Evolutionary conservation across 345 rosid genomes (phyloP).

Genomic region (Adansonia digitata): DNA sequence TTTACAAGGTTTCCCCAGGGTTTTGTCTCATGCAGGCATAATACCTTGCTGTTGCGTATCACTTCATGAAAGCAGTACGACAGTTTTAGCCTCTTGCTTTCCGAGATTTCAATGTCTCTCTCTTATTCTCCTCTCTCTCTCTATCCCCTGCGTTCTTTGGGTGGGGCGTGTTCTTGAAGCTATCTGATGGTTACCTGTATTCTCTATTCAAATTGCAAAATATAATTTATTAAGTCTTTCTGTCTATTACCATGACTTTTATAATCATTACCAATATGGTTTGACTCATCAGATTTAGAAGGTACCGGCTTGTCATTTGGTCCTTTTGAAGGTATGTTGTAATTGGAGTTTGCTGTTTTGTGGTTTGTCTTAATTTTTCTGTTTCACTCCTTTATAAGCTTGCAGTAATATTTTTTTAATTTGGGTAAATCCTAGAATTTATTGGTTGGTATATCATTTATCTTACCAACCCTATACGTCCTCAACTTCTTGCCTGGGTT

Average conservation of each 20-base stretch:
- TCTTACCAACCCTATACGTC: background rate
- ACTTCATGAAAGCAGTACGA: background rate
- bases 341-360: slow-evolving; percentile 15
- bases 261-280: slow-evolving; percentile 6
- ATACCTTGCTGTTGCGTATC: background rate
- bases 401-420: background rate
- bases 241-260: background rate
- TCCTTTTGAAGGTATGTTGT: slow-evolving; percentile 80
- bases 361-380: slow-evolving; percentile 10
- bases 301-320: slow-evolving; percentile 81
- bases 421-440: background rate
- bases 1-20: background rate
- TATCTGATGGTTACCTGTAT: too few relatives aligned
- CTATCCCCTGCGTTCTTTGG: too few relatives aligned
- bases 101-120: background rate
- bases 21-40: background rate
- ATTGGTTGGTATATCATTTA: background rate
- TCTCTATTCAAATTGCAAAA: background rate
- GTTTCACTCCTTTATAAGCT: slow-evolving; percentile 17
- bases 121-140: background rate
- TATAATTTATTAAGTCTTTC: background rate
- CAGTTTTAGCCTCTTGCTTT: background rate
- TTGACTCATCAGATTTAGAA: slow-evolving; percentile 67
- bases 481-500: background rate
- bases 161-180: background rate